A percentile compares a stretch with the other conserved stretches of the same genome.
Evolutionary conservation across 31 red algal genomes (phyloP).

Genomic region (Bonnemaisonia californica): DNA sequence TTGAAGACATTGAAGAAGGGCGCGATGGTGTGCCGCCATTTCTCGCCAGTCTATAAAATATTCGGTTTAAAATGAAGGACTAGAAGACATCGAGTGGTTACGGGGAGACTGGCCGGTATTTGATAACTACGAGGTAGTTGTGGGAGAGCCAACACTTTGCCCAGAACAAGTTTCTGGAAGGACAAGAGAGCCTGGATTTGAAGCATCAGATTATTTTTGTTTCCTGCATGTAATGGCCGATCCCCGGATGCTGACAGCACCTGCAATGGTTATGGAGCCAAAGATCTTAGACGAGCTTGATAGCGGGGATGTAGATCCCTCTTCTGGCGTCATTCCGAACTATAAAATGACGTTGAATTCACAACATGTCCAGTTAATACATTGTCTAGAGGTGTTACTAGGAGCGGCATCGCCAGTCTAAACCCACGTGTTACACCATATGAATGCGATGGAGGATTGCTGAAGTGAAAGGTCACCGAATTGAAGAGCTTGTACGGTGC

Average conservation of each 20-base stretch:
- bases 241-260: neutral
- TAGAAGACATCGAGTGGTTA: neutral
- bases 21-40: neutral
- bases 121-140: neutral
- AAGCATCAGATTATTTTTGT: neutral
- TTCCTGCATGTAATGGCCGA: neutral
- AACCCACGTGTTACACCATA: neutral
- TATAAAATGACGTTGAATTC: constrained; percentile 33
- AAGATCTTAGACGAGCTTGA: neutral
- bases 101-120: neutral
- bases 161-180: neutral
- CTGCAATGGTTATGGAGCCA: neutral
- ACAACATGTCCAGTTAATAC: neutral
- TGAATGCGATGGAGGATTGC: constrained; percentile 6
- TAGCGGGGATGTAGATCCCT: constrained; percentile 17
- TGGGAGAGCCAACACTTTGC: neutral
- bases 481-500: neutral
- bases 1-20: neutral
- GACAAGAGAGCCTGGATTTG: neutral
- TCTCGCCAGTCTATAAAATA: neutral
- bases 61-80: neutral
- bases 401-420: constrained; percentile 1
- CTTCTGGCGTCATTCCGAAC: neutral
- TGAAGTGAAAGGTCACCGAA: constrained; percentile 11
- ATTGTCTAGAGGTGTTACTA: neutral